Evolutionary conservation across 805 yeast species (phyloP).

Genomic region (Lachancea sp.): DNA sequence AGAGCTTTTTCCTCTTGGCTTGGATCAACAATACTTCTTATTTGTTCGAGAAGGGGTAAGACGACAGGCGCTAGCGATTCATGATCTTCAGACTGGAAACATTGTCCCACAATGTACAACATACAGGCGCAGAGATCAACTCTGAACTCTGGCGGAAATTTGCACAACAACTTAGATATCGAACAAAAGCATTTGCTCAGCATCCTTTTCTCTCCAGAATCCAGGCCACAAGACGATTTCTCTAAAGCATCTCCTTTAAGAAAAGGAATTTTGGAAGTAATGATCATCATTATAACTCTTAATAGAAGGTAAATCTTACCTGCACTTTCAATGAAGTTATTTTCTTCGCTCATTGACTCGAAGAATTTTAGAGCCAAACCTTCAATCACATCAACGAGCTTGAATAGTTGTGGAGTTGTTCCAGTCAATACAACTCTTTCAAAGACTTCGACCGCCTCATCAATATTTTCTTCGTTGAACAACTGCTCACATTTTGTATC

Average conservation of each 20-base stretch:
- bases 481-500: slow-evolving; percentile 51
- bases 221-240: not conserved
- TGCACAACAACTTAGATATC: slow-evolving; percentile 54
- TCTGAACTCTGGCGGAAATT: slow-evolving; percentile 62
- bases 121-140: slow-evolving; percentile 67
- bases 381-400: slow-evolving; percentile 50
- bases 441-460: slow-evolving; percentile 68
- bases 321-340: slow-evolving; percentile 47
- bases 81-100: slow-evolving; percentile 41
- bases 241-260: not conserved
- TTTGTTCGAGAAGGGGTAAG: slow-evolving; percentile 44
- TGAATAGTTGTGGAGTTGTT: slow-evolving; percentile 40
- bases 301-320: slow-evolving; percentile 80
- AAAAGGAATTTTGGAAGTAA: slow-evolving; percentile 24
- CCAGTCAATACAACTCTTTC: slow-evolving; percentile 65
- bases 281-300: slow-evolving; percentile 58
- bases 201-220: slow-evolving; percentile 33
- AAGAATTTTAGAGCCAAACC: slow-evolving; percentile 44
- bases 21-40: slow-evolving; percentile 24
- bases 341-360: slow-evolving; percentile 26
- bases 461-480: slow-evolving; percentile 61
- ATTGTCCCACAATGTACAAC: slow-evolving; percentile 52
- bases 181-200: slow-evolving; percentile 42
- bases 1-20: slow-evolving; percentile 23
- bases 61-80: slow-evolving; percentile 45